Evolutionary conservation across 2,329 filamentous ascomycete genomes (phyloP).

Genomic region (Aspergillus texensis): DNA sequence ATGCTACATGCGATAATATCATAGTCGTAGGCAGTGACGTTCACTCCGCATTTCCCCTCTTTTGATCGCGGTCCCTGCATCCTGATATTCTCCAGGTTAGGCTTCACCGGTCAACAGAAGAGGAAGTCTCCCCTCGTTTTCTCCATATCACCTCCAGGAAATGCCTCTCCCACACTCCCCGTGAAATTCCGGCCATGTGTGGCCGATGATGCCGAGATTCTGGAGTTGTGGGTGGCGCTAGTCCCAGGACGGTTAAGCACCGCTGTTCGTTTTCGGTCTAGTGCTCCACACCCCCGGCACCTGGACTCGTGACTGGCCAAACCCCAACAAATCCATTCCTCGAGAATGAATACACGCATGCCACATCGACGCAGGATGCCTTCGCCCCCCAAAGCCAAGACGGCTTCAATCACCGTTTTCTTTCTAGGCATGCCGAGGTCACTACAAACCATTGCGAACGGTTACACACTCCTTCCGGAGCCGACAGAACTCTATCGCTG

Average conservation of each 20-base stretch:
- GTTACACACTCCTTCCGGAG: not conserved
- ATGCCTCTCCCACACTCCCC: conserved; percentile 5
- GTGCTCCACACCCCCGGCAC: not conserved
- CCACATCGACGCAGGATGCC: not conserved
- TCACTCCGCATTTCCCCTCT: conserved; percentile 21
- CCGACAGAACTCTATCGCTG: conserved; percentile 3
- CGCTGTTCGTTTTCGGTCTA: not conserved
- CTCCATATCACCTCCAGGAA: conserved; percentile 14
- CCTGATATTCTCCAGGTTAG: conserved; percentile 2
- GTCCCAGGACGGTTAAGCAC: not conserved
- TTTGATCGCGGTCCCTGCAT: conserved; percentile 12
- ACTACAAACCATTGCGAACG: not conserved
- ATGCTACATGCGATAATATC: not conserved
- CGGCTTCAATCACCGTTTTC: not conserved
- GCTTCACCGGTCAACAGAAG: conserved; percentile 19
- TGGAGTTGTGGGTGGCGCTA: conserved; percentile 9
- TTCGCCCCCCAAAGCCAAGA: conserved; percentile 1
- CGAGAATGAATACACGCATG: not conserved
- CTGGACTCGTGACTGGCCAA: not conserved
- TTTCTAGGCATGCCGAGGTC: conserved; percentile 5
- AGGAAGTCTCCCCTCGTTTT: conserved; percentile 15
- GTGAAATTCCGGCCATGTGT: conserved; percentile 11
- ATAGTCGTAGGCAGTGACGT: conserved; percentile 7
- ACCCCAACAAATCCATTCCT: not conserved
- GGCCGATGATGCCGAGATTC: conserved; percentile 12